phyloP scores from a whole-genome alignment of 164 flowering plant species.

The Cinnamomum micranthum region DNA sequence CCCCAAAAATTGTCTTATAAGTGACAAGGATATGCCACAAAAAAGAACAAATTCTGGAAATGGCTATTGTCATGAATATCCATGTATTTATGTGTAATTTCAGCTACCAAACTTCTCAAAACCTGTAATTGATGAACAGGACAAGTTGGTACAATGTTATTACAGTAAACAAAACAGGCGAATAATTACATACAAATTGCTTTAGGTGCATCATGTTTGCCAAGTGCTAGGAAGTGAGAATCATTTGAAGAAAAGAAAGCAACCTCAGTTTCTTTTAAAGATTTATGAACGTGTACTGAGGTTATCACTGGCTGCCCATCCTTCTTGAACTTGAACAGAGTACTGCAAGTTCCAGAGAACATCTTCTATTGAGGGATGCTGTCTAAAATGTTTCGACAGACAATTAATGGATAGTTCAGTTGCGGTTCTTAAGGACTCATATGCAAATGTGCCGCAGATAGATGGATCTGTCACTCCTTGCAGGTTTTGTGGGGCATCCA shows the following conservation, averaged over 20 bases:
- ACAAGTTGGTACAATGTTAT: neutral
- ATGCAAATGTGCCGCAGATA: constrained; percentile 55
- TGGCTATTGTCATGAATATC: too few species aligned
- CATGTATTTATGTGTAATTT: neutral
- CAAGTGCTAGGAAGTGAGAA: neutral
- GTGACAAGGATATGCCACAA: too few species aligned
- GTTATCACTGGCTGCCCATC: constrained; percentile 64
- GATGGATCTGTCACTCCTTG: constrained; percentile 44
- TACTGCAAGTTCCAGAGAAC: constrained; percentile 93
- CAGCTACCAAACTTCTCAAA: neutral
- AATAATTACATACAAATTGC: neutral
- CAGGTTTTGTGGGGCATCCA: constrained; percentile 42
- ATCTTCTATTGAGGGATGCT: constrained; percentile 85
- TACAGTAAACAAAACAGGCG: neutral
- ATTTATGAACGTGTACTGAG: constrained; percentile 21
- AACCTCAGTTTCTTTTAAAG: neutral
- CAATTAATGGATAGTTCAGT: constrained; percentile 62
- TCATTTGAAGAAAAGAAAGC: neutral
- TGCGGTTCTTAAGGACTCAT: constrained; percentile 63
- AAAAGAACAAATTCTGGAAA: too few species aligned
- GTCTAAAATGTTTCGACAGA: constrained; percentile 37
- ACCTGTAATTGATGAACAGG: neutral
- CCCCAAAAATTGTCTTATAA: too few species aligned
- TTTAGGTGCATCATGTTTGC: neutral
- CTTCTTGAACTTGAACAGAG: constrained; percentile 81